phyloP scores from a whole-genome alignment of 1,284 basidiomycete species.

The Cryptococcus jaspeensis region DNA sequence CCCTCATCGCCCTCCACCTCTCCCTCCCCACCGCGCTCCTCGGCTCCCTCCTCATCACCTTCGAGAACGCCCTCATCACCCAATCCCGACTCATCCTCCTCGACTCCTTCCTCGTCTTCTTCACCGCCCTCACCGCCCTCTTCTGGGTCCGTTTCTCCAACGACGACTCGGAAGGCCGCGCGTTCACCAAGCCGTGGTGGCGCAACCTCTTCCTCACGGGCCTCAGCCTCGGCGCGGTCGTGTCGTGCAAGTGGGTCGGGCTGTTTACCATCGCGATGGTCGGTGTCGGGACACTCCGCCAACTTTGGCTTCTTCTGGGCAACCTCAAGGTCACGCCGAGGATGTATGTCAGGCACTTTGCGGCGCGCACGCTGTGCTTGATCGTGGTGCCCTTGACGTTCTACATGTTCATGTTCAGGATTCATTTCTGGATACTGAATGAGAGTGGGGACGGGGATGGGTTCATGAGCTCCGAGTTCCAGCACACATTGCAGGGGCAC shows the following conservation, averaged over 20 bases:
- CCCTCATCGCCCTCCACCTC: conserved; percentile 86
- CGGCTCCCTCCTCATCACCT: conserved; percentile 85
- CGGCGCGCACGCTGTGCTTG: conserved; percentile 82
- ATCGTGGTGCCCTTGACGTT: conserved; percentile 80
- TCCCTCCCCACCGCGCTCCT: conserved; percentile 86
- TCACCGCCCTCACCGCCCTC: conserved; percentile 86
- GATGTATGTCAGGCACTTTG: conserved; percentile 78
- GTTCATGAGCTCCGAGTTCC: conserved; percentile 99
- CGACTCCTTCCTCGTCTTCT: conserved; percentile 96
- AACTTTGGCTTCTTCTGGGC: conserved; percentile 88
- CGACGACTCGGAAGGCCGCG: conserved; percentile 64
- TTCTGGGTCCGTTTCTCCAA: conserved; percentile 89
- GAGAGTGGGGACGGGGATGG: conserved; percentile 94
- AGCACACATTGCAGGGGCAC: conserved; percentile 89
- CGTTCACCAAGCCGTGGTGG: conserved; percentile 91
- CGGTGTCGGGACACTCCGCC: conserved; percentile 77
- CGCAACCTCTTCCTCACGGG: conserved; percentile 85
- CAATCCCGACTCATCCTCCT: conserved; percentile 96
- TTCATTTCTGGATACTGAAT: conserved; percentile 87
- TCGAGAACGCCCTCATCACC: conserved; percentile 93
- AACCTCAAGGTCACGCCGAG: conserved; percentile 76
- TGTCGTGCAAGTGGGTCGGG: conserved; percentile 97
- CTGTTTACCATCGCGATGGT: conserved; percentile 97
- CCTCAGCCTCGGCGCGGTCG: conserved; percentile 82
- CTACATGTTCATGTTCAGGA: conserved; percentile 93